A percentile compares a stretch with the other conserved stretches of the same genome.
These are phyloP conservation scores for Solanum pennellii DNA, from an alignment of 257 asterid species.

Conservation along the genomic window DNA sequence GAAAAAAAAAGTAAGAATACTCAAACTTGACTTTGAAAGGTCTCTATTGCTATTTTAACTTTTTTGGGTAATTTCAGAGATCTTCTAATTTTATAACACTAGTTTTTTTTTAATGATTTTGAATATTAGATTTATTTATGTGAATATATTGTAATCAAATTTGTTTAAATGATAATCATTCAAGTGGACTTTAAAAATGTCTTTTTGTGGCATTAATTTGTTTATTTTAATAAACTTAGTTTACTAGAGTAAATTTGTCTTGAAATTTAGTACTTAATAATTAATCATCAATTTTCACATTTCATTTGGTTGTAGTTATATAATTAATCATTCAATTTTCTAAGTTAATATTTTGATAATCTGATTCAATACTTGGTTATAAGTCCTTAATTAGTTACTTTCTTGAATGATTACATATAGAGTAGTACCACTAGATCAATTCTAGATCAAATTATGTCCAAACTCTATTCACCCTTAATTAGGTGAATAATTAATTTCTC, in stretches of 20 bases:
- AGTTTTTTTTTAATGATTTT: background rate
- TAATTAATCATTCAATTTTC: background rate
- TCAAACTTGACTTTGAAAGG: background rate
- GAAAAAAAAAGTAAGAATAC: background rate
- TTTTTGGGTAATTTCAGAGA: background rate
- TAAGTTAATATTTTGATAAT: background rate
- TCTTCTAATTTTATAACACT: background rate
- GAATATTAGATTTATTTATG: background rate
- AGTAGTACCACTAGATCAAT: background rate
- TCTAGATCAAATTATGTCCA: background rate
- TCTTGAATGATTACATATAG: background rate
- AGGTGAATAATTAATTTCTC: background rate
- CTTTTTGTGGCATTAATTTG: background rate
- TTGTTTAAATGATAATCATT: background rate
- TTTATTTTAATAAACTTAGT: no score
- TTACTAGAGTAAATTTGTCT: background rate
- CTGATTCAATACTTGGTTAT: background rate
- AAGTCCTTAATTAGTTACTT: background rate
- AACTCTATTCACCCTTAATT: background rate
- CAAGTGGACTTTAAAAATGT: background rate
- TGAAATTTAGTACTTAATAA: background rate
- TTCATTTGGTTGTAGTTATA: no score
- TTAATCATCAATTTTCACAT: background rate
- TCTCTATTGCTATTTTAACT: background rate
- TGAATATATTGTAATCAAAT: background rate